A percentile compares a stretch with the other conserved stretches of the same genome.
phyloP scores from a whole-genome alignment of 805 yeast species.

The Wickerhamomyces canadensis region DNA sequence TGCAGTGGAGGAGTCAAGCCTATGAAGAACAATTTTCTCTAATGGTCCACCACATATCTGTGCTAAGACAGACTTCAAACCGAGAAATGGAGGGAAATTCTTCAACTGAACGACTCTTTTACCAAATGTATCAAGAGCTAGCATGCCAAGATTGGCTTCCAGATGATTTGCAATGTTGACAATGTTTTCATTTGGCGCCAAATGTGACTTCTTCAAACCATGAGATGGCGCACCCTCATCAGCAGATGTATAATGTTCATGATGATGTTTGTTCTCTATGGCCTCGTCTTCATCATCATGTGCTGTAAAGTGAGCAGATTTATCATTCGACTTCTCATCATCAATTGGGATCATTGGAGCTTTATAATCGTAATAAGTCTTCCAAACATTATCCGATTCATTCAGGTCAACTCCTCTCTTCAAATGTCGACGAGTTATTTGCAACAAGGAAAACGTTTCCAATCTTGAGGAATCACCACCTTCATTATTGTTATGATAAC shows the following conservation, averaged over 20 bases:
- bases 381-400: constrained; percentile 1
- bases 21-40: constrained; percentile 39
- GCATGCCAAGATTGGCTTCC: background rate
- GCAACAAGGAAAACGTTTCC: constrained; percentile 11
- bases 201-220: no score
- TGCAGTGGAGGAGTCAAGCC: background rate
- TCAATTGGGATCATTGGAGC: background rate
- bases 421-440: background rate
- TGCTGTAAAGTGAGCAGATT: background rate
- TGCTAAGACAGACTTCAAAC: constrained; percentile 44
- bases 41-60: constrained; percentile 69
- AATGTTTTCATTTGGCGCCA: no score
- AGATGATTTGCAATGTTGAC: no score
- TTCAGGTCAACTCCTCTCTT: background rate
- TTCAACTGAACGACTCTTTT: constrained; percentile 31
- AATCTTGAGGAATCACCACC: constrained; percentile 8
- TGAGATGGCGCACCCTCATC: no score
- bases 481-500: no score
- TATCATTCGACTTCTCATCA: background rate
- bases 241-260: no score
- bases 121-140: constrained; percentile 3
- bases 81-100: constrained; percentile 37
- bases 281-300: background rate
- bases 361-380: constrained; percentile 1
- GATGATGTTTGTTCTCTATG: background rate